Conservation (phyloP, 1,284 basidiomycete species). For the Pseudozyma sp. region DNA sequence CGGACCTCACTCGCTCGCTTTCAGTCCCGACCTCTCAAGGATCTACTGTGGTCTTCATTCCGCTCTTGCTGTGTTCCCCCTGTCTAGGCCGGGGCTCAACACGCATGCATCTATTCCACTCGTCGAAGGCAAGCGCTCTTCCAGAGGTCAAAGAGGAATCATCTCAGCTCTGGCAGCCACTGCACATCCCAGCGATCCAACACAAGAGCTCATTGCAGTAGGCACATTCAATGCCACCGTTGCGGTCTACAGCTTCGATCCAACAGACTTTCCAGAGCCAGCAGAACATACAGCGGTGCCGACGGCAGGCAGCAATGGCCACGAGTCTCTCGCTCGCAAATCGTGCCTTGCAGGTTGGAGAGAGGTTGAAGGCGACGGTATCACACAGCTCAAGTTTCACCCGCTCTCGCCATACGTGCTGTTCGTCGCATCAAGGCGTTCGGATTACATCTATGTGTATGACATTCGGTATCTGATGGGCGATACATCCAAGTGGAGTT, state of each 20-base stretch:
- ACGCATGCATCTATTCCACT: slow-evolving; percentile 41
- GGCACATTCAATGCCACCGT: slow-evolving; percentile 56
- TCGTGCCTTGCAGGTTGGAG: slow-evolving; percentile 55
- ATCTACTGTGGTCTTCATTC: slow-evolving; percentile 53
- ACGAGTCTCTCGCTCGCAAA: slow-evolving; percentile 17
- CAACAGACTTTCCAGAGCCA: slow-evolving; percentile 18
- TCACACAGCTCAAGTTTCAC: slow-evolving; percentile 57
- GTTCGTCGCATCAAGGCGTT: slow-evolving; percentile 52
- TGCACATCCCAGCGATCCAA: slow-evolving; percentile 14
- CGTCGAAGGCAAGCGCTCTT: slow-evolving; percentile 11
- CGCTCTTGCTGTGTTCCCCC: slow-evolving; percentile 37
- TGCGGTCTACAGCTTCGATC: slow-evolving; percentile 46
- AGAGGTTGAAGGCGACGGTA: slow-evolving; percentile 53
- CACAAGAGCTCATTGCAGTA: slow-evolving; percentile 52
- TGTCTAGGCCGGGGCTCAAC: slow-evolving; percentile 54
- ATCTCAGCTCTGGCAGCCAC: slow-evolving; percentile 44
- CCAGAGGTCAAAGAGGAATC: slow-evolving; percentile 46
- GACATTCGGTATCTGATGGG: slow-evolving; percentile 52
- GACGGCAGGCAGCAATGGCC: neutral
- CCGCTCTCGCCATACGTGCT: slow-evolving; percentile 50
- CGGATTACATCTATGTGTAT: slow-evolving; percentile 49
- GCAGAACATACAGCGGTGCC: slow-evolving; percentile 25
- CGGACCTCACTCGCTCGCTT: slow-evolving; percentile 50
- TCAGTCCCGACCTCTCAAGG: slow-evolving; percentile 52
- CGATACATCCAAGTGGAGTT: slow-evolving; percentile 33